These are phyloP conservation scores for Candida glaebosa DNA, from an alignment of 805 yeast genomes.

Conservation along the genomic window DNA sequence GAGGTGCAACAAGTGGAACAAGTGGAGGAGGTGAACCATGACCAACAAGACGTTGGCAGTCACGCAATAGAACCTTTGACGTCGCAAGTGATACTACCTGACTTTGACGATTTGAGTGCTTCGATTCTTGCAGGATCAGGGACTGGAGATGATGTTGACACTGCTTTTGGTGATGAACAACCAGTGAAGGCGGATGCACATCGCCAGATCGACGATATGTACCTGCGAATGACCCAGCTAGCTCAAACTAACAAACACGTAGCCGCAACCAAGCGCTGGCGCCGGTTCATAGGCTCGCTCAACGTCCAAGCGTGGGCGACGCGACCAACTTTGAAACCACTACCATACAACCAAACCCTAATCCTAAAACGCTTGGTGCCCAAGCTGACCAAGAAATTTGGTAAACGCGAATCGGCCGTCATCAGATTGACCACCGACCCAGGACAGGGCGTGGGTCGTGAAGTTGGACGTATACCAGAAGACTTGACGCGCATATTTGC, in stretches of 20 bases:
- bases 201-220: slow-evolving; percentile 9
- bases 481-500: slow-evolving; percentile 62
- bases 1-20: not conserved
- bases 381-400: slow-evolving; percentile 11
- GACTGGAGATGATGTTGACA: not conserved
- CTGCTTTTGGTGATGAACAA: not conserved
- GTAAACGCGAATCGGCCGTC: slow-evolving; percentile 23
- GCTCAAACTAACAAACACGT: slow-evolving; percentile 11
- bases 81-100: not conserved
- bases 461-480: slow-evolving; percentile 75
- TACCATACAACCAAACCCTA: slow-evolving; percentile 43
- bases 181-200: not conserved
- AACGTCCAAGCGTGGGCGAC: slow-evolving; percentile 70
- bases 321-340: slow-evolving; percentile 51
- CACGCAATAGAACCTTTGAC: not conserved
- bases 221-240: slow-evolving; percentile 10
- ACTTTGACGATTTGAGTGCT: not conserved
- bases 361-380: slow-evolving; percentile 34
- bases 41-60: not conserved
- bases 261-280: slow-evolving; percentile 21
- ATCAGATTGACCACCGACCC: slow-evolving; percentile 29
- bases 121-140: not conserved
- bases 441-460: slow-evolving; percentile 36
- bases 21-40: not conserved
- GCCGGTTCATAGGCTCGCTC: slow-evolving; percentile 55